Conservation (phyloP, 179 eudicot species). For the Spergularia azorica region DNA sequence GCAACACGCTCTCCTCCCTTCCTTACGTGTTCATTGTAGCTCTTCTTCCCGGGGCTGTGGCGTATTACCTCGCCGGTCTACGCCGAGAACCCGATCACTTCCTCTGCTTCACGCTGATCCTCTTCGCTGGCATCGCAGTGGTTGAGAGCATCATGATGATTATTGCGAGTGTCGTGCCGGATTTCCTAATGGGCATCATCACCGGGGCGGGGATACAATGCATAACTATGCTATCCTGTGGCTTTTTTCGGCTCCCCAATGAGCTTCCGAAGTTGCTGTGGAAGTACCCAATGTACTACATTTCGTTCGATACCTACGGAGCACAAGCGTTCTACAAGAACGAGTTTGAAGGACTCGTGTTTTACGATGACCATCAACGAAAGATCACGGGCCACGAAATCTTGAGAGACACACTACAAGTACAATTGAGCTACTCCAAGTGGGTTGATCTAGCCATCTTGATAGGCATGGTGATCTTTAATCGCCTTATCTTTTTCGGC, state of each 20-base stretch:
- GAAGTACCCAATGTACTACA: conserved; percentile 56
- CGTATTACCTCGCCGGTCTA: conserved; percentile 54
- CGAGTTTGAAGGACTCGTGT: conserved; percentile 48
- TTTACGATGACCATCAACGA: conserved; percentile 8
- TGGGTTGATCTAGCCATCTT: conserved; percentile 58
- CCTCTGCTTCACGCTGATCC: conserved; percentile 34
- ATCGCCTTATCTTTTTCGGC: conserved; percentile 45
- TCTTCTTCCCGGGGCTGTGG: conserved; percentile 44
- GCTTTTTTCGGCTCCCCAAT: conserved; percentile 48
- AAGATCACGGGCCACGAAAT: conserved; percentile 34
- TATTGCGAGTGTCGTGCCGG: conserved; percentile 49
- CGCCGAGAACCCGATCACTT: conserved; percentile 35
- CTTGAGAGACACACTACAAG: conserved; percentile 37
- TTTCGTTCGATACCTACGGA: conserved; percentile 55
- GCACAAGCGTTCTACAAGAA: conserved; percentile 59
- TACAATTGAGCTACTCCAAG: conserved; percentile 49
- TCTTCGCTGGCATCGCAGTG: conserved; percentile 39
- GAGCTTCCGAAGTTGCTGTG: conserved; percentile 49
- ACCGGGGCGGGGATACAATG: conserved; percentile 54
- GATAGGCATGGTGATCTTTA: conserved; percentile 49
- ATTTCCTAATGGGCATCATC: conserved; percentile 59
- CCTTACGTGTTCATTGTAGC: conserved; percentile 49
- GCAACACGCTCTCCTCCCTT: conserved; percentile 46
- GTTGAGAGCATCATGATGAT: conserved; percentile 71
- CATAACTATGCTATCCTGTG: conserved; percentile 48